Evolutionary conservation across 2,329 filamentous ascomycete genomes (phyloP).

Genomic region (Phialophora chinensis): DNA sequence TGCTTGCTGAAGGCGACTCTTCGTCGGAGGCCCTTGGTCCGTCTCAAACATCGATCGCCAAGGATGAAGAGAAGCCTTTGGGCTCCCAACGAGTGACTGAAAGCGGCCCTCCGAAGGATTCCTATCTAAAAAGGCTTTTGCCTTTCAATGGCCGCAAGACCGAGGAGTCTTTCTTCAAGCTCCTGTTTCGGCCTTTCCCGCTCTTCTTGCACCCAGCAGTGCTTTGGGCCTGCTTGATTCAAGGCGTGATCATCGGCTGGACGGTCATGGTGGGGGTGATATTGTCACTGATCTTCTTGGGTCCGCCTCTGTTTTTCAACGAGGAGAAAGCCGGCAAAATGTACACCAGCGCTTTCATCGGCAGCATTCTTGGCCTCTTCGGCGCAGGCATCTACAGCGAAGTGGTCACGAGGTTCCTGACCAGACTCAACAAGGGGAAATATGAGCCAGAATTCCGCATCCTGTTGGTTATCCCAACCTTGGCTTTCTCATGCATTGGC

Average conservation of each 20-base stretch:
- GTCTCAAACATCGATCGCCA: constrained; percentile 1
- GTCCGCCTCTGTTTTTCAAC: constrained; percentile 79
- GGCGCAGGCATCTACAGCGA: constrained; percentile 78
- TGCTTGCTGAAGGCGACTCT: constrained; percentile 32
- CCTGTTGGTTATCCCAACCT: constrained; percentile 79
- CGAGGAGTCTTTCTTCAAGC: constrained; percentile 71
- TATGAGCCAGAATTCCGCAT: constrained; percentile 94
- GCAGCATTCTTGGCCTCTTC: constrained; percentile 76
- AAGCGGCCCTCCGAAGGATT: constrained; percentile 52
- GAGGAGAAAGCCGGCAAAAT: constrained; percentile 84
- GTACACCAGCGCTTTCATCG: constrained; percentile 84
- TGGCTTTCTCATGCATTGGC: constrained; percentile 77
- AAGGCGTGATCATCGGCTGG: constrained; percentile 93
- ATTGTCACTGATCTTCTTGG: constrained; percentile 79
- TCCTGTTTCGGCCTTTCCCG: constrained; percentile 75
- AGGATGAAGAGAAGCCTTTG: constrained; percentile 29
- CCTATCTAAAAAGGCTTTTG: constrained; percentile 65
- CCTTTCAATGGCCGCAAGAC: constrained; percentile 84
- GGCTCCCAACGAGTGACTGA: constrained; percentile 21
- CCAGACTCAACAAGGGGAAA: constrained; percentile 74
- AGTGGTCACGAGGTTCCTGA: constrained; percentile 71
- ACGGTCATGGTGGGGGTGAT: constrained; percentile 90
- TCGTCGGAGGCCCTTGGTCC: constrained; percentile 22
- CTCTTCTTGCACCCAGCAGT: constrained; percentile 85
- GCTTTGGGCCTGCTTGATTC: constrained; percentile 79